Evolutionary conservation across 148 eudicot genomes (phyloP), one percentile per base, ranked within the genome.

Genomic region (Rhododendron kiyosumense): DNA sequence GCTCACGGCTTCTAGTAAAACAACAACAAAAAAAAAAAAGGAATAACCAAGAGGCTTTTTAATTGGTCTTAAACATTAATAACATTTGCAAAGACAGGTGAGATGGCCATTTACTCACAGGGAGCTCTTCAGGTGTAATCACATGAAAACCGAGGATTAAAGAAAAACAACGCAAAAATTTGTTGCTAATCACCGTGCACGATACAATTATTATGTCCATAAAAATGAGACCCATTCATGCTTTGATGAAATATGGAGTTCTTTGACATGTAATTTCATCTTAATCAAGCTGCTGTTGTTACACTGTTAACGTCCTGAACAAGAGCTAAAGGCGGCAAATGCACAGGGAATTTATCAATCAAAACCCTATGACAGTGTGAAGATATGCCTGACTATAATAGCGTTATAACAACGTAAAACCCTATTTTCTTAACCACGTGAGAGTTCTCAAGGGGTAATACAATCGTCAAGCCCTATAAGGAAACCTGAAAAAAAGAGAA

Each of bases 201-300:
- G 28, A 24, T 30, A 48, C 43, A 45, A 43, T 45, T 41, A 43
- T 15, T 41, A 67, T 28, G 43, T 4, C 78, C 26, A 45, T 11
- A 30, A 22, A 14, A 46, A 73, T 10, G 36, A 73, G 17, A 84
- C 34, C 32, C 30, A 67, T 49, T 43, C 14, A 73, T 74, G 7
- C 30, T 74, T 84, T 32, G 26, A 1, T 51, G 45, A 26, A 84
- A 34, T 48, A 84, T 20, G 26, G 4, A 41, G 49, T 11, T 59
- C 78, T 82, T 76, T 86, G 51, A 61, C 77, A 86, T 79, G 81
- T 81, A 79, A 69, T 79, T 52, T 89, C 75, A 80, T 84, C 81
- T 85, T 83, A 63, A 57, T 20, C 43, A 49, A 79, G 81, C 17
- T 84, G 11, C 69, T 69, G 73, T 41, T 69, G 59, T 78, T 83